A percentile compares a stretch with the other conserved stretches of the same genome.
These are phyloP conservation scores for Trichosporon coremiiforme DNA, from an alignment of 1,284 basidiomycete genomes.

Conservation along the genomic window DNA sequence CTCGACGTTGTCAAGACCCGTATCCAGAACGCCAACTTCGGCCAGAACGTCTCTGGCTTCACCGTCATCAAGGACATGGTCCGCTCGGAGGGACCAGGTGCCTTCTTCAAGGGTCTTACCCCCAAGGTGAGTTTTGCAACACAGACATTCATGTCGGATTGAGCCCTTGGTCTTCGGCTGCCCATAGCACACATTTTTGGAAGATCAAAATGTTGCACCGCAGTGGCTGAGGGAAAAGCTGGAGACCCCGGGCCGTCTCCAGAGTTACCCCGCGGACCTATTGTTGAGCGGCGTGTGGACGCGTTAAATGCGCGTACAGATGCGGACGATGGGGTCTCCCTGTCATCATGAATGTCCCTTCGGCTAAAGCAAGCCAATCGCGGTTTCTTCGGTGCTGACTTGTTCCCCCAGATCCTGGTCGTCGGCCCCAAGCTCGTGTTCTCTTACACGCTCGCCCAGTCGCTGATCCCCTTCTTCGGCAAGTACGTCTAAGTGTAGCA, in stretches of 20 bases:
- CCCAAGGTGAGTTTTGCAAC: slow-evolving; percentile 70
- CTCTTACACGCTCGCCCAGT: slow-evolving; percentile 95
- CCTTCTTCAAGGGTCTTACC: slow-evolving; percentile 97
- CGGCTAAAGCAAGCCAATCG: slow-evolving; percentile 18
- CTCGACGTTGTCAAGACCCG: slow-evolving; percentile 96
- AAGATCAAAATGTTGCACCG: not conserved
- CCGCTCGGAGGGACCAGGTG: slow-evolving; percentile 76
- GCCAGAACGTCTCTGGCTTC: slow-evolving; percentile 79
- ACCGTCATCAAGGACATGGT: slow-evolving; percentile 85
- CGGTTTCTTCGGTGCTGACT: slow-evolving; percentile 18
- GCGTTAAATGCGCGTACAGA: slow-evolving; percentile 19
- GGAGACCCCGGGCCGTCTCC: not conserved
- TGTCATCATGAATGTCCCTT: not conserved
- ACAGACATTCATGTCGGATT: not conserved
- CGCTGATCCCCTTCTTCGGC: slow-evolving; percentile 89
- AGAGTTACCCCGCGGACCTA: slow-evolving; percentile 1
- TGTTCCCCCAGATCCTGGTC: slow-evolving; percentile 72
- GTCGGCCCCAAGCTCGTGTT: slow-evolving; percentile 98
- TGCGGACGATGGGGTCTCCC: not conserved
- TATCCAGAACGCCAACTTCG: slow-evolving; percentile 98
- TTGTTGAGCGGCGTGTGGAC: not conserved
- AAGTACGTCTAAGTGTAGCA: slow-evolving; percentile 64
- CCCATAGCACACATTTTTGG: not conserved
- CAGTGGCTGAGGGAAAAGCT: not conserved
- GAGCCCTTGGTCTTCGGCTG: not conserved